Evolutionary conservation across 192 early-diverging fungal species (phyloP).

Genomic region (Linnemannia schmuckeri): DNA sequence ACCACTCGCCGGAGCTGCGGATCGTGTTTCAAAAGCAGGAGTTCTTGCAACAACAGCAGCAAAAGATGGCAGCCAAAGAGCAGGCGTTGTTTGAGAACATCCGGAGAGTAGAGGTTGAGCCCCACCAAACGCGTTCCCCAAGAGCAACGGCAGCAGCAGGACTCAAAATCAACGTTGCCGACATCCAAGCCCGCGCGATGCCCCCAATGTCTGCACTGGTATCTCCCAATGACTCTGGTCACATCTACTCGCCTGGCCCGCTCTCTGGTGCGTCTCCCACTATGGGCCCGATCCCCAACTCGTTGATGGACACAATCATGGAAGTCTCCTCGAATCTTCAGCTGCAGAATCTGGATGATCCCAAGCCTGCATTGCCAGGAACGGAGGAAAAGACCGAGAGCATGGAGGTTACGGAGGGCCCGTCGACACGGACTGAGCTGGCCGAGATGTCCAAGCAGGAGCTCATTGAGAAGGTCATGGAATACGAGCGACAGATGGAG

Average conservation of each 20-base stretch:
- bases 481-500: conserved; percentile 54
- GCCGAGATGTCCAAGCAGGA: conserved; percentile 44
- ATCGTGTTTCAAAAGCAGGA: conserved; percentile 33
- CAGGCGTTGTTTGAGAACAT: conserved; percentile 16
- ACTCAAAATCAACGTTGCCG: conserved; percentile 41
- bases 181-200: conserved; percentile 46
- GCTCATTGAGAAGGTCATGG: conserved; percentile 53
- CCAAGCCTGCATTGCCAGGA: background rate
- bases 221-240: conserved; percentile 41
- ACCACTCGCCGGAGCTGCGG: conserved; percentile 46
- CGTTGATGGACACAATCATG: conserved; percentile 53
- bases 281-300: conserved; percentile 32
- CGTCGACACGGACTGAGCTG: conserved; percentile 40
- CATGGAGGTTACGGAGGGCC: conserved; percentile 32
- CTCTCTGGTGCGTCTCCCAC: conserved; percentile 45
- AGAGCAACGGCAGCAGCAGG: conserved; percentile 35
- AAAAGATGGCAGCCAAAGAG: conserved; percentile 44
- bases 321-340: conserved; percentile 45
- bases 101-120: conserved; percentile 30
- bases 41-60: conserved; percentile 33
- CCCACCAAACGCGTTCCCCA: conserved; percentile 49
- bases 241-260: conserved; percentile 33
- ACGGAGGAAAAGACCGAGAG: conserved; percentile 7
- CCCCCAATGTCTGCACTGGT: conserved; percentile 24
- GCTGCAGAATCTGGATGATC: conserved; percentile 46